Evolutionary conservation across 495 filamentous ascomycete species (phyloP).

Genomic region (Paragyromitra xinjiangensis): DNA sequence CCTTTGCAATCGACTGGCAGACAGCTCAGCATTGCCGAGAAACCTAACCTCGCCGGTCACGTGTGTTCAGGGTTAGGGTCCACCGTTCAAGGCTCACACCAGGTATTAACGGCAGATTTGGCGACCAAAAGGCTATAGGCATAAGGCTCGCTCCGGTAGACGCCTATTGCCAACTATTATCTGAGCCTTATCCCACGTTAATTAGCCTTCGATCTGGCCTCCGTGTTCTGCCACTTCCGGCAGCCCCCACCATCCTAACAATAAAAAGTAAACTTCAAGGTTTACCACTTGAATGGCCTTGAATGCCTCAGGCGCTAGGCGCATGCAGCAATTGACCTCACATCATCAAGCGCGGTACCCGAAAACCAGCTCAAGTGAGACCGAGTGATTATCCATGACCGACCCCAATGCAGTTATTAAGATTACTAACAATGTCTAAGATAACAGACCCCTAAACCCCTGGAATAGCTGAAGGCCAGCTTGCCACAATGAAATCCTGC

Average conservation of each 20-base stretch:
- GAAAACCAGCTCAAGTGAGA: not conserved
- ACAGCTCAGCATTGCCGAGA: constrained; percentile 32
- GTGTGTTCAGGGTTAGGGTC: constrained; percentile 27
- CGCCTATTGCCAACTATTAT: not conserved
- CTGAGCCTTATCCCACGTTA: constrained; percentile 10
- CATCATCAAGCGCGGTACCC: constrained; percentile 10
- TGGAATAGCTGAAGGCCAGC: constrained; percentile 42
- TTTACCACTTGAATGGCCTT: not conserved
- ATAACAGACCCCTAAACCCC: constrained; percentile 40
- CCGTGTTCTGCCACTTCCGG: not conserved
- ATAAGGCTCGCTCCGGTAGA: not conserved
- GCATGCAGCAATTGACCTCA: not conserved
- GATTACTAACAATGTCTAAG: constrained; percentile 51
- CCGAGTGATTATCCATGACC: constrained; percentile 42
- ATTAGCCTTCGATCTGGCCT: constrained; percentile 4
- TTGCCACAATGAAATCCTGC: constrained; percentile 33
- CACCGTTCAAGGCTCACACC: not conserved
- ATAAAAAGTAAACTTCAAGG: not conserved
- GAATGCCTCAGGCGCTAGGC: not conserved
- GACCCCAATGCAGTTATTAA: constrained; percentile 4
- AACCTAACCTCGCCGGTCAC: constrained; percentile 30
- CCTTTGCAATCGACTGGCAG: constrained; percentile 11
- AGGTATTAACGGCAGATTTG: constrained; percentile 4
- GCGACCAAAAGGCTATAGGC: not conserved
- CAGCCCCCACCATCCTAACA: not conserved